Percentiles rank a stretch among this genome's conserved stretches.
These are phyloP conservation scores for Colletotrichum camelliae DNA, from an alignment of 2,329 filamentous ascomycete species.

Conservation along the genomic window DNA sequence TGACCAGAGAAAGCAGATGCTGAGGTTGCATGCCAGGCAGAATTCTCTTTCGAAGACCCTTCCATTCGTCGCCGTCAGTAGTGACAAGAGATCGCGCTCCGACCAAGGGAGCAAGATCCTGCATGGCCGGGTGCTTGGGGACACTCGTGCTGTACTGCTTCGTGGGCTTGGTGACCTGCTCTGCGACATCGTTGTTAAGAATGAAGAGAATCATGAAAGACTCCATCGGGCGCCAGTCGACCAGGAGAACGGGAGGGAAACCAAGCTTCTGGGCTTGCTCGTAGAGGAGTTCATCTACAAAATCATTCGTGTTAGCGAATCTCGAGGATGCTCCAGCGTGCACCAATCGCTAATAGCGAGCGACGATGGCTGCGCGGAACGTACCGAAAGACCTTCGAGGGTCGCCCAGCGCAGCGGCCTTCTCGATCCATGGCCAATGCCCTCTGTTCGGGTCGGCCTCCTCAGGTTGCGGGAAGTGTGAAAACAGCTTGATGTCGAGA, in stretches of 20 bases:
- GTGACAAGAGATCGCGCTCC: conserved; percentile 13
- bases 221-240: conserved; percentile 12
- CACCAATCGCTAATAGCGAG: not conserved
- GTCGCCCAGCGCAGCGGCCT: conserved; percentile 1
- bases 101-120: conserved; percentile 6
- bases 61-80: conserved; percentile 14
- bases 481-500: conserved; percentile 5
- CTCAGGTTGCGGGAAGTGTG: conserved; percentile 9
- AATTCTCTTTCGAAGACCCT: conserved; percentile 12
- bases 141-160: conserved; percentile 17
- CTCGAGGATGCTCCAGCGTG: not conserved
- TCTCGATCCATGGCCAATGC: conserved; percentile 18
- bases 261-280: conserved; percentile 10
- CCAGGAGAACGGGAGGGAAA: conserved; percentile 2
- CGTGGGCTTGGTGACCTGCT: conserved; percentile 9
- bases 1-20: conserved; percentile 36
- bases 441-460: conserved; percentile 10
- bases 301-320: not conserved
- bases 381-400: conserved; percentile 13
- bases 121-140: conserved; percentile 15
- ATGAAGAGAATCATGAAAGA: conserved; percentile 9
- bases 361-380: not conserved
- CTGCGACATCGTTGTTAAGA: conserved; percentile 16
- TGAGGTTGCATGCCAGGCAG: conserved; percentile 4
- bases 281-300: conserved; percentile 8